A percentile compares a stretch with the other conserved stretches of the same genome.
These are phyloP conservation scores for Scutellaria barbata DNA, from an alignment of 257 asterid genomes.

Conservation along the genomic window DNA sequence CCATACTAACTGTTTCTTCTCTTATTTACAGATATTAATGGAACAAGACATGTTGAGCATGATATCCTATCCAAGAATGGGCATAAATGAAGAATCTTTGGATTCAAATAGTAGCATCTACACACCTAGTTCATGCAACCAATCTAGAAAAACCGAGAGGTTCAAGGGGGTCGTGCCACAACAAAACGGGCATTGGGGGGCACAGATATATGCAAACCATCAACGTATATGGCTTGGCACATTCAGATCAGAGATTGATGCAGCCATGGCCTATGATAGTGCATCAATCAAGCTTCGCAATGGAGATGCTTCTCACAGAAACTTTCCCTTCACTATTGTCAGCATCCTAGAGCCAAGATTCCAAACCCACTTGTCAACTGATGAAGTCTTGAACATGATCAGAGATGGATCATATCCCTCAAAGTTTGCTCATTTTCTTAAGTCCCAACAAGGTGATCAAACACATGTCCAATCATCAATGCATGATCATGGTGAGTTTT, in stretches of 20 bases:
- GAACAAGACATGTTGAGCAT: slow-evolving; percentile 48
- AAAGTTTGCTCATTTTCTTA: slow-evolving; percentile 57
- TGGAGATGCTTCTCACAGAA: slow-evolving; percentile 56
- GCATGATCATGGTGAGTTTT: slow-evolving; percentile 35
- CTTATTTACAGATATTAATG: slow-evolving; percentile 39
- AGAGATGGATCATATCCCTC: slow-evolving; percentile 70
- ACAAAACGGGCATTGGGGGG: slow-evolving; percentile 85
- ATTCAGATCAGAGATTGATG: slow-evolving; percentile 70
- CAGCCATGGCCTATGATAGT: slow-evolving; percentile 92
- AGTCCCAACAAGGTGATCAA: slow-evolving; percentile 37
- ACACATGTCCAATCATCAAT: slow-evolving; percentile 29
- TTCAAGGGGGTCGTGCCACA: slow-evolving; percentile 83
- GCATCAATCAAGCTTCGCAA: slow-evolving; percentile 67
- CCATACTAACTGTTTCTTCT: slow-evolving; percentile 16
- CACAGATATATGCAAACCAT: slow-evolving; percentile 77
- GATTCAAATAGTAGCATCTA: slow-evolving; percentile 38
- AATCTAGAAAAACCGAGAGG: slow-evolving; percentile 35
- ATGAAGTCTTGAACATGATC: slow-evolving; percentile 63
- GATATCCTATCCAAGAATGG: slow-evolving; percentile 37
- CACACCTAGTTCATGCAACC: slow-evolving; percentile 27
- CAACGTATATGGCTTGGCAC: slow-evolving; percentile 84
- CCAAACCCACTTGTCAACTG: slow-evolving; percentile 57
- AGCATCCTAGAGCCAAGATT: slow-evolving; percentile 59
- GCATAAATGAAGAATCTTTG: slow-evolving; percentile 42
- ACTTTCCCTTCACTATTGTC: slow-evolving; percentile 55